Base-by-base conservation (phyloP, 2,329 filamentous ascomycete species). In the Colletotrichum shisoi region DNA sequence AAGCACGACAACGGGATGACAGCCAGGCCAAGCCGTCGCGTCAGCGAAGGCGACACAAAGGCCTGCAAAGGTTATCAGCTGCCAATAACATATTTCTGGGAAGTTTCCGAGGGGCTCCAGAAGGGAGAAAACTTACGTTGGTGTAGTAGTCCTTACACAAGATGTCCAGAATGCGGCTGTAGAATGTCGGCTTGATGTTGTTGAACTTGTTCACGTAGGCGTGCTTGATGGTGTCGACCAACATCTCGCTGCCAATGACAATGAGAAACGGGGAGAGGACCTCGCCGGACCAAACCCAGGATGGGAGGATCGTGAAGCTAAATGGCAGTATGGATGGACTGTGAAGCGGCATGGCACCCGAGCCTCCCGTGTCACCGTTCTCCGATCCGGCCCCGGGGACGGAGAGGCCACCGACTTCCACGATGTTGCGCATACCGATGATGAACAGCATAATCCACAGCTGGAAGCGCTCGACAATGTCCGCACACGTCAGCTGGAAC, bases 121-220 rank as follows among this genome's bases (percentile, higher is more conserved):
- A 8, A 13, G 15, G 1, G 4, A 76, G 8, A 11, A 11, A 11
- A 37, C 88, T 79, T 75, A 91, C 90, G 75, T 97, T 94, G 0
- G 93, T 94, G 76, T 99, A 99, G 79, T 99, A 99, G 77, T 99
- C 95, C 77, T 98, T 98, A 71, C 93, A 94, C 8, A 99, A 81
- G 4, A 99, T 92, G 74, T 99, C 96, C 17, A 98, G 85, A 75
- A 95, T 97, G 27, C 93, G 88, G 59, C 88, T 87, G 77, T 99
- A 99, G 63, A 99, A 91, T 7, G 86, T 87, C 3, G 95, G 95
- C 70, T 95, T 94, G 71, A 94, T 93, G 73, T 96, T 97, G 83
- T 99, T 99, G 82, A 99, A 99, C 76, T 99, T 99, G 76, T 90
- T 94, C 76, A 99, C 96, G 76, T 98, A 99, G 24, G 93, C 93